Evolutionary conservation across 257 asterid species (phyloP), one percentile per base, ranked within the genome.

Genomic region (Sherardia arvensis): DNA sequence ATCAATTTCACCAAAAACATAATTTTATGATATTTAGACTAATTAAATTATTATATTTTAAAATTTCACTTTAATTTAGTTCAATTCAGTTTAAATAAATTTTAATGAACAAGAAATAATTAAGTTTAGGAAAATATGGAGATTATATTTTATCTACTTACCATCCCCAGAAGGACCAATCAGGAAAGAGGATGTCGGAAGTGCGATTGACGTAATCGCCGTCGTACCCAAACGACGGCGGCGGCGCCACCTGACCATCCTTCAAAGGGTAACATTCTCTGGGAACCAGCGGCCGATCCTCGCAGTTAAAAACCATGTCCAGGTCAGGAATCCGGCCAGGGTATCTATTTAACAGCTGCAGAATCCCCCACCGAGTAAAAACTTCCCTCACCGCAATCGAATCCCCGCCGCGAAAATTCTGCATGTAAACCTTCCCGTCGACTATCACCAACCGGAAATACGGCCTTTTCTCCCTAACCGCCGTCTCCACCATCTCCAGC

Each of bases 101-200:
- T n/a, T n/a, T n/a, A n/a, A n/a, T n/a, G n/a, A n/a, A n/a, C n/a
- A n/a, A n/a, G n/a, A n/a, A n/a, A n/a, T n/a, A n/a, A n/a, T n/a
- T n/a, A n/a, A n/a, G n/a, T n/a, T n/a, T n/a, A n/a, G n/a, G n/a
- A n/a, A n/a, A n/a, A n/a, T n/a, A n/a, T n/a, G n/a, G n/a, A 32
- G 7, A 32, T 4, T 8, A 32, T 1, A 8, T 6, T 32, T 8
- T 32, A 9, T 36, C 2, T 76, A 79, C 56, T 1, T 76, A 80
- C 85, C 85, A 80, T 66, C 85, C 85, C 85, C 85, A 80, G 59
- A 73, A 80, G 2, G 85, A 76, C 85, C 85, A 80, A 26, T 80
- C 85, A 9, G 85, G 85, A 38, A 80, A 80, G 26, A 66, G 78
- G 71, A 80, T 80, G 69, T 76, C 82, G 62, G 74, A 74, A 20